These are phyloP conservation scores for Ophiocytium majus DNA, from an alignment of 352 stramenopile genomes.

Conservation along the genomic window DNA sequence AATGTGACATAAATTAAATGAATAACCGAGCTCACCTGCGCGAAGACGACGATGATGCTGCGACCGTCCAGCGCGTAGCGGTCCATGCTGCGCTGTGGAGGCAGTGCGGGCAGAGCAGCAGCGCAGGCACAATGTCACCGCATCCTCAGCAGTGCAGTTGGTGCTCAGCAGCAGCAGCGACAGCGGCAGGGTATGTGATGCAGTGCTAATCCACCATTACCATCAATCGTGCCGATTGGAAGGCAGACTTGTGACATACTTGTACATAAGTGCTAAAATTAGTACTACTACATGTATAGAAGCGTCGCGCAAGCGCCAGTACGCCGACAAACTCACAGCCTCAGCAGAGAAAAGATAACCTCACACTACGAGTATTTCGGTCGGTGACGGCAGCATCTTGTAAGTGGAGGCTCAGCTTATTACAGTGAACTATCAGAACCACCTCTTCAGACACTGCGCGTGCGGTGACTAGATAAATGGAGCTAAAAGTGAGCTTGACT, in stretches of 20 bases:
- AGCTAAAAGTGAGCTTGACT: background rate
- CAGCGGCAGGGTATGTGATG: background rate
- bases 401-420: background rate
- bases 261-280: background rate
- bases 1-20: conserved; percentile 23
- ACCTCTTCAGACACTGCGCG: background rate
- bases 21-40: conserved; percentile 44
- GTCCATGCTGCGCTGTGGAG: conserved; percentile 34
- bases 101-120: background rate
- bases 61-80: conserved; percentile 55
- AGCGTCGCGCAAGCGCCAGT: too few species aligned
- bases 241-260: background rate
- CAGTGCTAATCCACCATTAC: background rate
- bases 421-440: background rate
- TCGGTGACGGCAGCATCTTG: background rate
- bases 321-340: background rate
- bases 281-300: too few species aligned
- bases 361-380: background rate
- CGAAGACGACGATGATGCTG: conserved; percentile 56
- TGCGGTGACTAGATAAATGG: background rate
- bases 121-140: background rate
- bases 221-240: background rate
- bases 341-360: background rate
- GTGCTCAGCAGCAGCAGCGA: too few species aligned
- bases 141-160: background rate